phyloP scores from a whole-genome alignment of 805 yeast species.

The Komagataella phaffii region DNA sequence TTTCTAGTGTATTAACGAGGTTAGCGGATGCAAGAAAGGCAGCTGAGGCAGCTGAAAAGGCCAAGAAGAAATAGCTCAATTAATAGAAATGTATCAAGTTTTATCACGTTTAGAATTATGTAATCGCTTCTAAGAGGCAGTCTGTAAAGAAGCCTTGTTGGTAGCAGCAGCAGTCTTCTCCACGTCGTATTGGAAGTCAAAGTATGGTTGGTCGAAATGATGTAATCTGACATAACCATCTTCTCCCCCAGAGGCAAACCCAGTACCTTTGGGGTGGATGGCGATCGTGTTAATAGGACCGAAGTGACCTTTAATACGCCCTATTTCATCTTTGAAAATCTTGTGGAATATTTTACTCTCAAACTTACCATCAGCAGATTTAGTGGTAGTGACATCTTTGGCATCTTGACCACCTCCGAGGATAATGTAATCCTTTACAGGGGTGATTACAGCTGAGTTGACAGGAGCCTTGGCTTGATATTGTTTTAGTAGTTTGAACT shows the following conservation, averaged over 20 bases:
- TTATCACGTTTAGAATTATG: not conserved
- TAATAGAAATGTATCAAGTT: not conserved
- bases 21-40: slow-evolving; percentile 20
- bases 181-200: slow-evolving; percentile 85
- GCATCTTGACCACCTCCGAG: slow-evolving; percentile 99
- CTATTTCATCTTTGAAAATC: slow-evolving; percentile 89
- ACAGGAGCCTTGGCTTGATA: slow-evolving; percentile 85
- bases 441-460: slow-evolving; percentile 91
- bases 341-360: slow-evolving; percentile 95
- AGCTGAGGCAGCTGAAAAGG: slow-evolving; percentile 14
- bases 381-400: slow-evolving; percentile 94
- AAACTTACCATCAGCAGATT: slow-evolving; percentile 86
- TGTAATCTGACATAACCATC: slow-evolving; percentile 96
- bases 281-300: slow-evolving; percentile 96
- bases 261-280: slow-evolving; percentile 85
- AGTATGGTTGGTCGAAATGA: slow-evolving; percentile 84
- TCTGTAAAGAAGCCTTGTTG: not conserved
- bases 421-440: slow-evolving; percentile 81
- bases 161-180: slow-evolving; percentile 60
- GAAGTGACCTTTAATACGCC: slow-evolving; percentile 96
- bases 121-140: not conserved
- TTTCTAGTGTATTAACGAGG: not conserved
- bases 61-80: not conserved
- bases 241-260: slow-evolving; percentile 96
- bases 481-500: slow-evolving; percentile 56